A percentile compares a stretch with the other conserved stretches of the same genome.
Conservation (phyloP, 306 rosid species). For the Oxytropis ochrocephala region DNA sequence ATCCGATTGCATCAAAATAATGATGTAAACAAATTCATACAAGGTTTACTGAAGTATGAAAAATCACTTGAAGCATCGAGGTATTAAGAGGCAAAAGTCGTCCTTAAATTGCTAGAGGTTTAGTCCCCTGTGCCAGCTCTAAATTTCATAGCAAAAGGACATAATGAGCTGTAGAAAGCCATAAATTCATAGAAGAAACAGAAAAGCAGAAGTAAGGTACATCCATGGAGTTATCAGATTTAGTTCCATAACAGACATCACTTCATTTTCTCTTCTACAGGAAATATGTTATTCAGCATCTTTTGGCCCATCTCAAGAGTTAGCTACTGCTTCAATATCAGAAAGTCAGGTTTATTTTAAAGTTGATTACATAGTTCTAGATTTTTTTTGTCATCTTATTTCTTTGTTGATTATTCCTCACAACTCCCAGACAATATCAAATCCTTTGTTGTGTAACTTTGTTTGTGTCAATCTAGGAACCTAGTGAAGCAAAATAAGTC, state of each 20-base stretch:
- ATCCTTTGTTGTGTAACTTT: neutral
- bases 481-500: neutral
- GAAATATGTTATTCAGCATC: neutral
- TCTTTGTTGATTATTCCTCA: neutral
- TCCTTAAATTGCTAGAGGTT: neutral
- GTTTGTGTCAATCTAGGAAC: neutral
- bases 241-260: neutral
- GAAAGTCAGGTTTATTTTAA: neutral
- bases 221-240: neutral
- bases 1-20: neutral
- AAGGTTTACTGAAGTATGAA: neutral
- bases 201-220: neutral
- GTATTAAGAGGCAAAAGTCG: neutral
- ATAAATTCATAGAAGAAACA: neutral
- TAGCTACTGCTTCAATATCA: neutral
- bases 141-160: neutral
- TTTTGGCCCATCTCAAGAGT: constrained; percentile 2
- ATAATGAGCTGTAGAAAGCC: neutral
- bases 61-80: neutral
- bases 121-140: neutral
- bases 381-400: no score
- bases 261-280: neutral
- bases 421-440: neutral
- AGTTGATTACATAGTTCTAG: neutral
- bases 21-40: neutral